Percentiles rank a stretch among this genome's conserved stretches.
These are phyloP conservation scores for Rusavskia elegans DNA, from an alignment of 495 filamentous ascomycete genomes.

Conservation along the genomic window DNA sequence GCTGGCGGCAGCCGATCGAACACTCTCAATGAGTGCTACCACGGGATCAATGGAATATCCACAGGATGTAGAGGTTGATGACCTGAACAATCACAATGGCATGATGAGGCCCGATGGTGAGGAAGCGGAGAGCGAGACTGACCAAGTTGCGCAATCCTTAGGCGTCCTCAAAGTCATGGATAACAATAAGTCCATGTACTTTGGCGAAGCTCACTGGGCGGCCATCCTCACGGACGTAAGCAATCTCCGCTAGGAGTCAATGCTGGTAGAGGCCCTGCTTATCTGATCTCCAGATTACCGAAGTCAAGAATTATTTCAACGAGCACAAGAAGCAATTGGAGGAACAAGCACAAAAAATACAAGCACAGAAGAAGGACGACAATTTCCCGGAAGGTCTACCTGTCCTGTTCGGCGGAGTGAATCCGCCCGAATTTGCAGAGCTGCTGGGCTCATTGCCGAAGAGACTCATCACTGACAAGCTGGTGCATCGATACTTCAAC, in stretches of 20 bases:
- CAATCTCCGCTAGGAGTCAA: neutral
- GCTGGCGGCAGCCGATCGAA: slow-evolving; percentile 44
- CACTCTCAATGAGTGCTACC: slow-evolving; percentile 45
- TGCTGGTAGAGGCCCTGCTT: neutral
- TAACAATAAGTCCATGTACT: slow-evolving; percentile 65
- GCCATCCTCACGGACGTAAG: slow-evolving; percentile 66
- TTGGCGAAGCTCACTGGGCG: slow-evolving; percentile 84
- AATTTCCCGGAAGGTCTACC: slow-evolving; percentile 38
- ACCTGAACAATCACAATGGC: slow-evolving; percentile 30
- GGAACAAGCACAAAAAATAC: slow-evolving; percentile 45
- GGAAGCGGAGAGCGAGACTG: slow-evolving; percentile 65
- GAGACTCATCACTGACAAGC: slow-evolving; percentile 62
- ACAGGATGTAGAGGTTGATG: slow-evolving; percentile 38
- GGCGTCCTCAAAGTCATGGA: slow-evolving; percentile 75
- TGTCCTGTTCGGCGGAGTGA: slow-evolving; percentile 56
- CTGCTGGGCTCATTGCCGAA: slow-evolving; percentile 66
- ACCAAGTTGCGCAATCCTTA: slow-evolving; percentile 70
- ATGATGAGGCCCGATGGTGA: slow-evolving; percentile 29
- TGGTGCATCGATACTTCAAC: slow-evolving; percentile 61
- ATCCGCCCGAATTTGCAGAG: slow-evolving; percentile 53
- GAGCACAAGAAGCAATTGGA: slow-evolving; percentile 55
- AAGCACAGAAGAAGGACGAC: slow-evolving; percentile 44
- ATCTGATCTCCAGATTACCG: slow-evolving; percentile 48
- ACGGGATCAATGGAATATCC: slow-evolving; percentile 28
- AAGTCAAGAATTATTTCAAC: slow-evolving; percentile 80